Base-by-base conservation (phyloP, 2,329 filamentous ascomycete species). In the Microcyclospora pomicola region DNA sequence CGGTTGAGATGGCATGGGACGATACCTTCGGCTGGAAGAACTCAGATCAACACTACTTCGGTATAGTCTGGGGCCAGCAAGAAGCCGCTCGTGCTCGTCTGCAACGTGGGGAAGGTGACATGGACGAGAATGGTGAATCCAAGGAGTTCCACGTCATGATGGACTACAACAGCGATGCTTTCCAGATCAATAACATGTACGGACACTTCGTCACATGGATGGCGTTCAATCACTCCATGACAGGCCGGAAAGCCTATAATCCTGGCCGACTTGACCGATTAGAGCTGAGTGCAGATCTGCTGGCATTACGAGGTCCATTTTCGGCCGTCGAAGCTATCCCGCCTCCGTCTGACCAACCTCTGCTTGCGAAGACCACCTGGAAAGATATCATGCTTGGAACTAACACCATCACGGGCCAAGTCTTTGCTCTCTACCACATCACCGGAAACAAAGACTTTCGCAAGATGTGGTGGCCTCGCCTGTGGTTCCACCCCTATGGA, bases 11-110 rank as follows among this genome's bases (percentile, higher is more conserved):
- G 41, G 58, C 54, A 44, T 53, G 47, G 29, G 53, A 57, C 15
- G 31, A 41, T 5, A 33, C 32, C 6, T 49, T 38, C 34, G 32
- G 40, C 15, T 45, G 39, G 16, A 36, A 36, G 11, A 44, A 39
- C 19, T 54, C 50, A 5, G 66, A 70, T 45, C 61, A 69, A 47
- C 55, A 61, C 42, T 63, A 44, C 14, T 39, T 46, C 33, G 37
- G 37, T 15, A 42, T 43, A 6, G 13, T 48, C 12, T 48, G 40
- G 39, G 42, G 36, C 6, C 36, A 46, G 11, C 46, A 48, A 31
- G 43, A 48, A 31, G 35, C 39, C 16, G 38, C 40, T 12, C 37
- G 44, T 5, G 6, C 37, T 31, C 15, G 16, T 2, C 28, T 42
- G 10, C 29, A 27, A 6, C 37, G 37, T 27, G 33, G 37, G 6